phyloP scores from a whole-genome alignment of 2,329 filamentous ascomycete species.

The Nothopassalora personata region DNA sequence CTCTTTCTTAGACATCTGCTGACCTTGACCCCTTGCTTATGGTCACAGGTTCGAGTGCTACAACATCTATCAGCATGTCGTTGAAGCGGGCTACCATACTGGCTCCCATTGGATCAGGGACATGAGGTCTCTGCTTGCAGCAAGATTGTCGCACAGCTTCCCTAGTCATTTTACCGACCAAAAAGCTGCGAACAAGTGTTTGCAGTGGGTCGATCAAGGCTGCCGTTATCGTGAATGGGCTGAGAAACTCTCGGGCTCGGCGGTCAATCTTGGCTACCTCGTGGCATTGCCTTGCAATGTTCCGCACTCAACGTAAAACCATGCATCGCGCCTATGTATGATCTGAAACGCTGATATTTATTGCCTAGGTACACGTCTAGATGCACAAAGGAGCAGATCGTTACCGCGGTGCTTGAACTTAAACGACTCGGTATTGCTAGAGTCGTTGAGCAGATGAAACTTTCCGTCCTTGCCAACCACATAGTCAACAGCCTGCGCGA shows the following conservation, averaged over 20 bases:
- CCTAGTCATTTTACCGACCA: neutral
- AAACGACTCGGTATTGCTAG: neutral
- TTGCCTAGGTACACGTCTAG: slow-evolving; percentile 2
- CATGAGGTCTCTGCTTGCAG: neutral
- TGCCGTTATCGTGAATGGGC: slow-evolving; percentile 3
- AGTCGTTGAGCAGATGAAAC: neutral
- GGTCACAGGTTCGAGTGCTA: slow-evolving; percentile 4
- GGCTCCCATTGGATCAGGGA: slow-evolving; percentile 5
- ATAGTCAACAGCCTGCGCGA: neutral
- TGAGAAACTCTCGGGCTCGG: neutral
- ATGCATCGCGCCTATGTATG: too few species aligned
- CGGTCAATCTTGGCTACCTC: neutral
- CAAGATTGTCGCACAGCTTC: neutral
- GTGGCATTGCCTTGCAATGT: slow-evolving; percentile 4
- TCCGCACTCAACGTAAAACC: slow-evolving; percentile 1
- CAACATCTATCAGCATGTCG: slow-evolving; percentile 7
- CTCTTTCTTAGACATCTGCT: too few species aligned
- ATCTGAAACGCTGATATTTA: neutral
- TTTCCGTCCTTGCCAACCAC: neutral
- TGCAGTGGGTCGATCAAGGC: slow-evolving; percentile 7
- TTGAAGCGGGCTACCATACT: slow-evolving; percentile 4
- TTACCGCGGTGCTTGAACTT: neutral
- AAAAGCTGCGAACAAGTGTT: slow-evolving; percentile 4
- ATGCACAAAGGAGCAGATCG: slow-evolving; percentile 4
- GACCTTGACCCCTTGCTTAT: too few species aligned